Evolutionary conservation across 2,329 filamentous ascomycete genomes (phyloP), one percentile per base, ranked within the genome.

Genomic region (Aureobasidium sp.): DNA sequence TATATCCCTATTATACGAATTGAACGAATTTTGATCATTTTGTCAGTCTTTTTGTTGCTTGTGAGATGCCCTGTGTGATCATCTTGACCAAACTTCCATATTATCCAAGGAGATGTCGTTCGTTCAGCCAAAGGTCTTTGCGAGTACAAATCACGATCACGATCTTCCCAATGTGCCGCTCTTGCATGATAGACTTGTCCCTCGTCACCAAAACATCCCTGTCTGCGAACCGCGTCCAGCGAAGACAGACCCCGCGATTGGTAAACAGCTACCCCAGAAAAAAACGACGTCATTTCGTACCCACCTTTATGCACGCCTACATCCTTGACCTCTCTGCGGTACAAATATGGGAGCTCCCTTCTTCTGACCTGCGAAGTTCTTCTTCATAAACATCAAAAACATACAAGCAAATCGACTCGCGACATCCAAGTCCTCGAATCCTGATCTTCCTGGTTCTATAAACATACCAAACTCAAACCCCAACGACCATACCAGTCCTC

Each of bases 1-100:
- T 47, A 48, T 48, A 48, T 48, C 44, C 30, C 21, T 48, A 37
- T 21, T 37, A 24, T 45, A 48, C 32, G 44, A 48, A 48, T 8
- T 48, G 32, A 48, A 48, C 32, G 44, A 48, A 24, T 48, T 25
- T 25, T 37, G 17, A 48, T 37, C 37, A 35, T 3, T 22, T 25
- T 37, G 12, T 21, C 10, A 11, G n/a, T 6, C 7, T n/a, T 10
- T 6, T 10, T 10, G 3, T 14, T 24, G 27, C 22, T 34, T 34
- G n/a, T n/a, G n/a, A n/a, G n/a, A n/a, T n/a, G n/a, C n/a, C n/a
- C n/a, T n/a, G n/a, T n/a, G n/a, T n/a, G n/a, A n/a, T n/a, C n/a
- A n/a, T n/a, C n/a, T n/a, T n/a, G n/a, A n/a, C n/a, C n/a, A n/a
- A n/a, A n/a, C n/a, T n/a, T n/a, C n/a, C n/a, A n/a, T n/a, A n/a